Base-by-base conservation (phyloP, 129 eudicot genomes). In the Flaveria bidentis region DNA sequence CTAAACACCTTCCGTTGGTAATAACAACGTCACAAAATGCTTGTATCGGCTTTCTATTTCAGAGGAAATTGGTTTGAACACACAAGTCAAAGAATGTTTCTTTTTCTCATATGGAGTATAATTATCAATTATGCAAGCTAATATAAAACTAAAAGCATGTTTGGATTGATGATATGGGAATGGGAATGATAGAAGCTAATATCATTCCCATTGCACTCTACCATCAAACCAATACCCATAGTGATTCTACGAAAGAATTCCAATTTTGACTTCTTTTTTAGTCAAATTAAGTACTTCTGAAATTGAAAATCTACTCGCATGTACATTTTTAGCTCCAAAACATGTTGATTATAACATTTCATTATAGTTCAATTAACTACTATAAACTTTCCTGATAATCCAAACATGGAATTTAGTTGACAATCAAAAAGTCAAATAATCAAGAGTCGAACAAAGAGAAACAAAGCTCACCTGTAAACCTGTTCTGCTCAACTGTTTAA, bases 401-500 rank as follows among this genome's bases (percentile, higher is more conserved):
- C 11, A 30, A 11, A 62, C 16, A n/a, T 3, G 23, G 36, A 26
- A 2, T 49, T 47, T 16, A 30, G 14, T 42, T 18, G 51, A 67
- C 66, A 14, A 28, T 70, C 17, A 61, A 69, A 26, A 57, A 69
- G 76, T 30, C 51, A 26, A 78, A 69, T 46, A 41, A 25, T 28
- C 44, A 58, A 77, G 58, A 56, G 60, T 55, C 26, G 11, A 62
- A 36, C 72, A 77, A 11, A 16, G 67, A 25, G 50, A 69, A 71
- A 65, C 72, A 73, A 87, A 56, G 67, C 73, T 77, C 83, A 70
- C 98, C 97, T 94, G 98, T 71, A 88, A 71, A 44, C 98, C 97
- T 83, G 91, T 87, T 87, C 82, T 85, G 73, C 93, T 88, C 1
- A 94, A 87, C 76, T 94, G 97, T 84, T 94, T 94, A 65, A 94